Conservation (phyloP, 768 basidiomycete species). For the Boletus rubroflammeus region DNA sequence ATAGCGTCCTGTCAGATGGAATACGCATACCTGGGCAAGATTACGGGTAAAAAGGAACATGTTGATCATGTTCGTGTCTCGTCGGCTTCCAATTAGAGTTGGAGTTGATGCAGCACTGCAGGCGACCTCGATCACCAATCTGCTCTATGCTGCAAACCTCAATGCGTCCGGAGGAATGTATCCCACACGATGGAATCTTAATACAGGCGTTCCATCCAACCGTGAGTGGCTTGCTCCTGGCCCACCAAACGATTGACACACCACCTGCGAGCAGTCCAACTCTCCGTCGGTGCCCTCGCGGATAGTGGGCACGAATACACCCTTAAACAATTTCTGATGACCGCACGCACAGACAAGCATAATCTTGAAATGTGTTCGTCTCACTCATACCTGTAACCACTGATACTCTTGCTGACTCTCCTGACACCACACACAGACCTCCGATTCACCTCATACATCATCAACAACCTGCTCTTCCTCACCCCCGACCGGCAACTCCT, state of each 20-base stretch:
- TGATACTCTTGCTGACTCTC: neutral
- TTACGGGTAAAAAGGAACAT: slow-evolving; percentile 67
- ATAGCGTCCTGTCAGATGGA: slow-evolving; percentile 79
- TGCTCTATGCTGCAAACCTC: slow-evolving; percentile 46
- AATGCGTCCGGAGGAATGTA: slow-evolving; percentile 55
- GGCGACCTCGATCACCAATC: slow-evolving; percentile 48
- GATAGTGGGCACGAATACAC: slow-evolving; percentile 79
- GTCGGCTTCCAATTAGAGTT: neutral
- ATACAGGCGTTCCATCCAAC: slow-evolving; percentile 40
- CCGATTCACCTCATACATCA: slow-evolving; percentile 54
- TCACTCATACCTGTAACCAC: too few relatives aligned
- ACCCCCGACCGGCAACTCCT: slow-evolving; percentile 31
- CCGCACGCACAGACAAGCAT: slow-evolving; percentile 54
- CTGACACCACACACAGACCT: slow-evolving; percentile 41
- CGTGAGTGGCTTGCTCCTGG: slow-evolving; percentile 36
- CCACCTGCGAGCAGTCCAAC: slow-evolving; percentile 24
- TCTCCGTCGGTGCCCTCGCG: slow-evolving; percentile 60
- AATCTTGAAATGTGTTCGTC: slow-evolving; percentile 66
- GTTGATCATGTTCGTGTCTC: slow-evolving; percentile 48
- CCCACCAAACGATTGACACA: neutral
- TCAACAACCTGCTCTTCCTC: slow-evolving; percentile 45
- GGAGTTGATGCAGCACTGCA: slow-evolving; percentile 19
- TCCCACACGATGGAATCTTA: slow-evolving; percentile 54
- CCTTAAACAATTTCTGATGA: slow-evolving; percentile 67
- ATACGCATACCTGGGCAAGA: slow-evolving; percentile 77